Percentiles rank a stretch among this genome's conserved stretches.
These are phyloP conservation scores for Styphnolobium japonicum DNA, from an alignment of 306 rosid species.

Conservation along the genomic window DNA sequence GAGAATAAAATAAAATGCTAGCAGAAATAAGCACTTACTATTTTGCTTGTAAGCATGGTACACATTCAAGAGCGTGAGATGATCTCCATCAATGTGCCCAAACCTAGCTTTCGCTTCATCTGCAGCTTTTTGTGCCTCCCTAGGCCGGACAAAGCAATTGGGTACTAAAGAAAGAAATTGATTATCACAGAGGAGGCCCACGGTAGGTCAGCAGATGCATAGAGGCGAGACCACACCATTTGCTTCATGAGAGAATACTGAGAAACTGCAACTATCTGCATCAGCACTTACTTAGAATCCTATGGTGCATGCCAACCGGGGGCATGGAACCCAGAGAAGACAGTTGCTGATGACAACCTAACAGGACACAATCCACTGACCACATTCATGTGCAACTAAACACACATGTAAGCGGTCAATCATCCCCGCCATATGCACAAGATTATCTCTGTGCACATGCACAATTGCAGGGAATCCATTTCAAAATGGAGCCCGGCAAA, in stretches of 20 bases:
- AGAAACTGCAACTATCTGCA: conserved; percentile 95
- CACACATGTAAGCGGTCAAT: conserved; percentile 38
- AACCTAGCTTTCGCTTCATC: conserved; percentile 95
- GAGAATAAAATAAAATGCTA: not conserved
- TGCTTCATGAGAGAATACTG: conserved; percentile 98
- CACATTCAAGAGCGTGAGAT: conserved; percentile 85
- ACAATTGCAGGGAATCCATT: conserved; percentile 36
- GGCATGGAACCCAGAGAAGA: conserved; percentile 88
- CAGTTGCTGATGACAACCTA: conserved; percentile 96
- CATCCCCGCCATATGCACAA: conserved; percentile 41
- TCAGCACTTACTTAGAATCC: conserved; percentile 85
- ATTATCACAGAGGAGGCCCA: conserved; percentile 98
- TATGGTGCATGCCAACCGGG: conserved; percentile 85
- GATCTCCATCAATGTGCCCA: conserved; percentile 95
- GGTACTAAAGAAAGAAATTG: conserved; percentile 99
- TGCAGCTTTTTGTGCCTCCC: conserved; percentile 99
- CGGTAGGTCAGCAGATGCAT: conserved; percentile 98
- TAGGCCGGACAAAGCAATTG: conserved; percentile 99
- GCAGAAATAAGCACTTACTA: conserved; percentile 45
- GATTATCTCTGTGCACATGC: conserved; percentile 32
- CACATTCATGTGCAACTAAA: conserved; percentile 42
- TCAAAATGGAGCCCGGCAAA: conserved; percentile 31
- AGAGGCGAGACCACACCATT: conserved; percentile 95
- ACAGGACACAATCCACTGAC: conserved; percentile 55
- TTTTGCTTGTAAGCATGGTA: conserved; percentile 95